Evolutionary conservation across 2,329 filamentous ascomycete genomes (phyloP).

Genomic region (Reticulascus tulasneorum): DNA sequence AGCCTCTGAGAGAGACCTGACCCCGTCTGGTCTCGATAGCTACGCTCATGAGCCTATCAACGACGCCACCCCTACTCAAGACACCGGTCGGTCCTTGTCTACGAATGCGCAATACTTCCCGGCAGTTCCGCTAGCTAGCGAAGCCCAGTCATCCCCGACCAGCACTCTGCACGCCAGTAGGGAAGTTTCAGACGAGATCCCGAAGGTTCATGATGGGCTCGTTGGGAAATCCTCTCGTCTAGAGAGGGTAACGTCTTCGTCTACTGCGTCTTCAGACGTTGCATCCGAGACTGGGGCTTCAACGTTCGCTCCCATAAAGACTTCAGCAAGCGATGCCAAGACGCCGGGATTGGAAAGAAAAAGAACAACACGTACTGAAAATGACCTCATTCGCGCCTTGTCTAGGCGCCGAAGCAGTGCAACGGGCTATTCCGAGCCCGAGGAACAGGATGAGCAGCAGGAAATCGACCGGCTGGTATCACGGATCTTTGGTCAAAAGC

Average conservation of each 20-base stretch:
- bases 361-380: constrained; percentile 35
- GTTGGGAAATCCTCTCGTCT: no score
- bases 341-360: constrained; percentile 18
- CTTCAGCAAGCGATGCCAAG: constrained; percentile 12
- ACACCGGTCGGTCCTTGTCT: neutral
- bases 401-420: constrained; percentile 44
- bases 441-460: constrained; percentile 31
- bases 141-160: neutral
- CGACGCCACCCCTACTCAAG: constrained; percentile 4
- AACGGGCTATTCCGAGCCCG: constrained; percentile 29
- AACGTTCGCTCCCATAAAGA: constrained; percentile 24
- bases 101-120: constrained; percentile 1
- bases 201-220: no score
- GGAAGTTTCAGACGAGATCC: neutral
- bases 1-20: no score
- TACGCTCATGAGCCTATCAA: constrained; percentile 7
- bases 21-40: no score
- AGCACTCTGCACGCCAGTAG: constrained; percentile 1
- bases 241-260: no score
- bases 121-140: constrained; percentile 1
- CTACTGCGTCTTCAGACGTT: constrained; percentile 3
- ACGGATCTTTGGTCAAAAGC: constrained; percentile 63
- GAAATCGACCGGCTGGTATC: constrained; percentile 63
- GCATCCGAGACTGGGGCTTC: constrained; percentile 4
- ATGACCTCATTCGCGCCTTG: constrained; percentile 46